Conservation (phyloP, 768 basidiomycete genomes). For the Phanerochaete carnosa region DNA sequence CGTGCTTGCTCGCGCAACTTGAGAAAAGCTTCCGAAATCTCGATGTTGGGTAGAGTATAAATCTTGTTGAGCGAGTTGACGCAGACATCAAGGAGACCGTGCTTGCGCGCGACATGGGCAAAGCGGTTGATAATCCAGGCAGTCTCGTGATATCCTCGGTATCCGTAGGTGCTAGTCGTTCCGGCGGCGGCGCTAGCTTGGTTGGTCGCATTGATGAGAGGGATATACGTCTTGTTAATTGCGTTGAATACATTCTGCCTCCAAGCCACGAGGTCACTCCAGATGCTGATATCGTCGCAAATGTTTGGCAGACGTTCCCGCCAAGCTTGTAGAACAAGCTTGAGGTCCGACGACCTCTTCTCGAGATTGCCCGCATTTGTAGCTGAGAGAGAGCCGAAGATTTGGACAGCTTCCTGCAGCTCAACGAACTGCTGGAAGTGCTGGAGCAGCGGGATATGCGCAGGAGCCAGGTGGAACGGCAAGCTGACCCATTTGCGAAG, state of each 20-base stretch:
- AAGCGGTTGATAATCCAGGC: conserved; percentile 99
- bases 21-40: conserved; percentile 98
- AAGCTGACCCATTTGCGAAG: conserved; percentile 94
- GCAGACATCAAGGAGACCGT: conserved; percentile 94
- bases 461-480: conserved; percentile 82
- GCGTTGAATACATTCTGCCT: conserved; percentile 96
- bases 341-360: conserved; percentile 92
- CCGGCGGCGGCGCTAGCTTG: conserved; percentile 48
- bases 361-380: conserved; percentile 90
- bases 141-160: conserved; percentile 96
- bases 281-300: conserved; percentile 96
- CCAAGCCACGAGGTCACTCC: conserved; percentile 99
- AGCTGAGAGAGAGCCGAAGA: conserved; percentile 84
- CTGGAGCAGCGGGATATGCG: conserved; percentile 91
- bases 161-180: conserved; percentile 81
- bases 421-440: conserved; percentile 99
- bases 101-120: conserved; percentile 96
- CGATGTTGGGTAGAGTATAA: conserved; percentile 98
- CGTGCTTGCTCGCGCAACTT: conserved; percentile 98
- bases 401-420: conserved; percentile 91
- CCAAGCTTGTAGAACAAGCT: conserved; percentile 96
- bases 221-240: conserved; percentile 95
- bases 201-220: conserved; percentile 61
- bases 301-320: conserved; percentile 93
- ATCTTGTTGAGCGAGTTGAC: conserved; percentile 94